These are phyloP conservation scores for Jaapia argillacea DNA, from an alignment of 768 basidiomycete genomes.

Conservation along the genomic window DNA sequence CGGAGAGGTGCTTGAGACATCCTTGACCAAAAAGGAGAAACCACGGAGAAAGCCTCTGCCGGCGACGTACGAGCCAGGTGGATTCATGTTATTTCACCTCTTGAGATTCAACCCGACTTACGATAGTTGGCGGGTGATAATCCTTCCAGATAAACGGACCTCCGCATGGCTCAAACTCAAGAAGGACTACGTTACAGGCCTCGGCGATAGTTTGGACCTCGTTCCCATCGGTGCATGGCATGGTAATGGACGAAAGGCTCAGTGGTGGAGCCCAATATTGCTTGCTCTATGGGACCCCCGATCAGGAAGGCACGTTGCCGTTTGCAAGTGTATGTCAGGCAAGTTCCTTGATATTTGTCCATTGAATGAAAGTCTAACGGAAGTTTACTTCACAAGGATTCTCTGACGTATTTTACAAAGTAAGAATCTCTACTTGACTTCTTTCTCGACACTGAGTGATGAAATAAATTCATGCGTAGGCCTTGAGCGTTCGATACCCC, in stretches of 20 bases:
- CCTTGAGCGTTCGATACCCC: constrained; percentile 57
- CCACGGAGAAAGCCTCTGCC: constrained; percentile 56
- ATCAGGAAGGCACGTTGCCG: constrained; percentile 53
- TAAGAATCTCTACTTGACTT: no score
- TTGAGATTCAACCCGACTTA: constrained; percentile 1
- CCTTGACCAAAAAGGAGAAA: constrained; percentile 24
- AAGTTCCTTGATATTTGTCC: constrained; percentile 15
- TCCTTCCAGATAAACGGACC: constrained; percentile 57
- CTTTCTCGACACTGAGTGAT: background rate
- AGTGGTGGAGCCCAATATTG: constrained; percentile 90
- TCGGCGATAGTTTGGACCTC: constrained; percentile 69
- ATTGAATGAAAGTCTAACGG: constrained; percentile 1
- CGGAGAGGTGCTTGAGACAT: constrained; percentile 27
- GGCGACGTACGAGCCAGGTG: constrained; percentile 79
- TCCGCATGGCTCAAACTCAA: constrained; percentile 88
- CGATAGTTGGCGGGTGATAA: background rate
- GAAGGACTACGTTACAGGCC: constrained; percentile 78
- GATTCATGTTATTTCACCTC: constrained; percentile 9
- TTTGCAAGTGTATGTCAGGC: constrained; percentile 91
- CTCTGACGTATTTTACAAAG: constrained; percentile 76
- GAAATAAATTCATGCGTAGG: constrained; percentile 22
- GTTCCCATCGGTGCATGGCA: constrained; percentile 80
- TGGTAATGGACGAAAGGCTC: constrained; percentile 80
- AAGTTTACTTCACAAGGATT: constrained; percentile 46
- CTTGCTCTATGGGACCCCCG: constrained; percentile 65